Conservation (phyloP, 2,329 filamentous ascomycete genomes). For the Sporothrix pallida region DNA sequence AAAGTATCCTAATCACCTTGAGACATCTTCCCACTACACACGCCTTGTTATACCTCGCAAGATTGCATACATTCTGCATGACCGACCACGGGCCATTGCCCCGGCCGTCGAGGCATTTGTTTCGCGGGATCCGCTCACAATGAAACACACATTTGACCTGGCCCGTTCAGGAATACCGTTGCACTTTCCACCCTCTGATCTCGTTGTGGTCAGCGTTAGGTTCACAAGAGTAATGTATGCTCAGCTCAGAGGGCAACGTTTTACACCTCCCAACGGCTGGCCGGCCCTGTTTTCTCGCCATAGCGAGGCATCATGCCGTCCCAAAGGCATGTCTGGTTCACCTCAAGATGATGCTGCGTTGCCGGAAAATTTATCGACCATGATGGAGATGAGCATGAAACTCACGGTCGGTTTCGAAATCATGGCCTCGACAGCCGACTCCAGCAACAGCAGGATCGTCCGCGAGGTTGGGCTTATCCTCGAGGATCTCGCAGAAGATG, state of each 20-base stretch:
- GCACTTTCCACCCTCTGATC: slow-evolving; percentile 75
- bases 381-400: slow-evolving; percentile 83
- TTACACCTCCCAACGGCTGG: slow-evolving; percentile 67
- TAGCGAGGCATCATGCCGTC: slow-evolving; percentile 37
- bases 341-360: slow-evolving; percentile 31
- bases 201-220: slow-evolving; percentile 76
- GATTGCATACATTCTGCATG: slow-evolving; percentile 78
- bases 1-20: slow-evolving; percentile 80
- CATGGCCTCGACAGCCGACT: slow-evolving; percentile 70
- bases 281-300: slow-evolving; percentile 45
- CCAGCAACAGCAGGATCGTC: slow-evolving; percentile 70
- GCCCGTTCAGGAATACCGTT: slow-evolving; percentile 43
- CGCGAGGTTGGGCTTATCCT: slow-evolving; percentile 78
- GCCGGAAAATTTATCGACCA: slow-evolving; percentile 43
- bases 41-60: slow-evolving; percentile 78
- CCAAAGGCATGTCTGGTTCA: slow-evolving; percentile 31
- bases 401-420: slow-evolving; percentile 90
- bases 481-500: slow-evolving; percentile 75
- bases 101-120: slow-evolving; percentile 92
- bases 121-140: slow-evolving; percentile 77
- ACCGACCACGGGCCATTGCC: slow-evolving; percentile 75
- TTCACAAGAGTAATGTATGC: slow-evolving; percentile 92
- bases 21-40: slow-evolving; percentile 76
- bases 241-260: slow-evolving; percentile 85
- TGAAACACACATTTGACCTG: slow-evolving; percentile 66